Percentiles rank a stretch among this genome's conserved stretches.
phyloP scores from a whole-genome alignment of 2,329 filamentous ascomycete genomes.

The Colletotrichum scovillei region DNA sequence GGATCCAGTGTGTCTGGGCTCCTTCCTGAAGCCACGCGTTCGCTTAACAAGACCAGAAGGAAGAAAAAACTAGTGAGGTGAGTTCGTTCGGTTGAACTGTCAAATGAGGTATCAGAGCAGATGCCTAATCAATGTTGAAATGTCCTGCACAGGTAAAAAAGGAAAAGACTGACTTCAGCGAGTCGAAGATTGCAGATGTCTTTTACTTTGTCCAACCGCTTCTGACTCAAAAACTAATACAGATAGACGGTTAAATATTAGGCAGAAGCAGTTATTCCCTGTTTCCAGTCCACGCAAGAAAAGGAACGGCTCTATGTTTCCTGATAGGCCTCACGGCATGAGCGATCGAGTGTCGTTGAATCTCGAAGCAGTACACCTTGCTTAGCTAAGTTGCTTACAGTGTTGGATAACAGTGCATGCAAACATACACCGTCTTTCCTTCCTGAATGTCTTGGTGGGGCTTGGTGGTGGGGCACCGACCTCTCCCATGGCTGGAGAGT shows the following conservation, averaged over 20 bases:
- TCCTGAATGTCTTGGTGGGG: constrained; percentile 26
- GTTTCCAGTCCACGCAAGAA: not conserved
- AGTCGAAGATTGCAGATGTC: not conserved
- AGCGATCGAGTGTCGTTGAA: not conserved
- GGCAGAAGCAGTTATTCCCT: not conserved
- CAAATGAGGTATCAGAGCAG: not conserved
- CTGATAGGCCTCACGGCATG: not conserved
- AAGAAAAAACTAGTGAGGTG: not conserved
- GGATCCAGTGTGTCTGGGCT: not conserved
- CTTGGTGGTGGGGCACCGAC: constrained; percentile 33
- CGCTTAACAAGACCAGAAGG: not conserved
- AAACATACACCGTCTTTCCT: not conserved
- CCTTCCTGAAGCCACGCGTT: not conserved
- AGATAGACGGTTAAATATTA: no score
- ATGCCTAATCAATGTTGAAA: not conserved
- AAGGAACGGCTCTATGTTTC: not conserved
- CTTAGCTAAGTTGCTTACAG: constrained; percentile 10
- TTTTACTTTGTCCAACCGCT: no score
- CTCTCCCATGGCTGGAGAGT: constrained; percentile 34
- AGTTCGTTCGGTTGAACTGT: not conserved
- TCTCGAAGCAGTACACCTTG: not conserved
- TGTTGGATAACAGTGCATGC: not conserved
- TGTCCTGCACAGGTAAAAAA: not conserved
- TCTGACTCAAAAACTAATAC: not conserved
- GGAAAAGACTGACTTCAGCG: not conserved